These are phyloP conservation scores for Phytophthora megakarya DNA, from an alignment of 352 stramenopile species.

Conservation along the genomic window DNA sequence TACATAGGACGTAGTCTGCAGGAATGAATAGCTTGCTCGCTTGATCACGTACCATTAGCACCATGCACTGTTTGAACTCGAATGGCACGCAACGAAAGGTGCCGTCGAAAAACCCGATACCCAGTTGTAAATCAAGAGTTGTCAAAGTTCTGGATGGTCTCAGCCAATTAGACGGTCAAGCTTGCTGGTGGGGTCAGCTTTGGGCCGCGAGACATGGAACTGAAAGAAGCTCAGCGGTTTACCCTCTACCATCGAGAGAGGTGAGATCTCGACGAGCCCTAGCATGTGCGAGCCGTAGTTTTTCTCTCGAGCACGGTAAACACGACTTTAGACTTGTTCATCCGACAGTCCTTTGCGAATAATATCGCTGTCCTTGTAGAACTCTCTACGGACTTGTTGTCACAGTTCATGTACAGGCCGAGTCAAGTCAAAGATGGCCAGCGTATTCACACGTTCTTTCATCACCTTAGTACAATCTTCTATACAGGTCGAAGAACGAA, in stretches of 20 bases:
- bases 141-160: not conserved
- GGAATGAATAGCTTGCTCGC: conserved; percentile 8
- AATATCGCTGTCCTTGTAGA: too few relatives aligned
- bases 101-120: conserved; percentile 1
- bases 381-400: too few relatives aligned
- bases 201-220: not conserved
- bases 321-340: too few relatives aligned
- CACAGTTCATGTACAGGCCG: too few relatives aligned
- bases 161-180: not conserved
- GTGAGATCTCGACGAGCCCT: not conserved
- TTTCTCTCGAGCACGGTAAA: too few relatives aligned
- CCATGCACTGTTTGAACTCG: conserved; percentile 8
- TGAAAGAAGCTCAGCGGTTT: not conserved
- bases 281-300: not conserved
- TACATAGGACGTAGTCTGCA: not conserved
- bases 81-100: not conserved
- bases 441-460: too few relatives aligned
- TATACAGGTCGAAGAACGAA: too few relatives aligned
- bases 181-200: not conserved
- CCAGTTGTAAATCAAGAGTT: conserved; percentile 11
- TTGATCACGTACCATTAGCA: conserved; percentile 10
- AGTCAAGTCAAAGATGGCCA: too few relatives aligned
- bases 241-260: not conserved
- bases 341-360: too few relatives aligned
- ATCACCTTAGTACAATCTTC: too few relatives aligned